phyloP scores from a whole-genome alignment of 2,329 filamentous ascomycete species.

The Colletotrichum costaricense region DNA sequence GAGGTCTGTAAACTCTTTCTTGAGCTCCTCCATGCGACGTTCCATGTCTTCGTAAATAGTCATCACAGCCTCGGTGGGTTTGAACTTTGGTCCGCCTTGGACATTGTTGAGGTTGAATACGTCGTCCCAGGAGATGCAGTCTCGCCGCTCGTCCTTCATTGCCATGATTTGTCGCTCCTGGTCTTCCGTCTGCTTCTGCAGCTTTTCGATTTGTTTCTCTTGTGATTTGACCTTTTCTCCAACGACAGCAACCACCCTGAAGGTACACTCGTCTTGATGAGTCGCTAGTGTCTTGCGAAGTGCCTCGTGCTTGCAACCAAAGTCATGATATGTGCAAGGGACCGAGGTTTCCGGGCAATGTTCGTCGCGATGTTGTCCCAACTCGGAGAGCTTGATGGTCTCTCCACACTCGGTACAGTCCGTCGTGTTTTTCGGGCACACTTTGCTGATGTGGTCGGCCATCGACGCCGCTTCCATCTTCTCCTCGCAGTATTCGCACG shows the following conservation, averaged over 20 bases:
- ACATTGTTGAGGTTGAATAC: constrained; percentile 32
- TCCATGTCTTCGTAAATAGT: constrained; percentile 38
- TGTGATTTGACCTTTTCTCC: constrained; percentile 59
- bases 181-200: constrained; percentile 48
- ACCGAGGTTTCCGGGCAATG: constrained; percentile 56
- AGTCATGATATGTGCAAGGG: constrained; percentile 59
- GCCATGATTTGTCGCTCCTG: constrained; percentile 49
- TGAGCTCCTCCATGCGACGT: constrained; percentile 63
- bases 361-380: constrained; percentile 58
- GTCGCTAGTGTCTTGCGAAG: constrained; percentile 53
- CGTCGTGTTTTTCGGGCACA: constrained; percentile 59
- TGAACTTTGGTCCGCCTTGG: constrained; percentile 30
- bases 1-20: constrained; percentile 66
- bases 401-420: constrained; percentile 62
- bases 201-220: constrained; percentile 58
- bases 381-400: constrained; percentile 55
- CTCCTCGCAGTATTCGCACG: constrained; percentile 66
- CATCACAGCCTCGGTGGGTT: constrained; percentile 37
- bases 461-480: constrained; percentile 60
- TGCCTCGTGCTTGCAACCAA: constrained; percentile 58
- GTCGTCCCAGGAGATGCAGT: constrained; percentile 34
- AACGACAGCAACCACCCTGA: constrained; percentile 63
- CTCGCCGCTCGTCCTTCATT: constrained; percentile 40
- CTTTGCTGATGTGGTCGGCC: constrained; percentile 53
- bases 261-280: constrained; percentile 62